Conservation (phyloP, 2,329 filamentous ascomycete genomes). For the Trichophyton simii region DNA sequence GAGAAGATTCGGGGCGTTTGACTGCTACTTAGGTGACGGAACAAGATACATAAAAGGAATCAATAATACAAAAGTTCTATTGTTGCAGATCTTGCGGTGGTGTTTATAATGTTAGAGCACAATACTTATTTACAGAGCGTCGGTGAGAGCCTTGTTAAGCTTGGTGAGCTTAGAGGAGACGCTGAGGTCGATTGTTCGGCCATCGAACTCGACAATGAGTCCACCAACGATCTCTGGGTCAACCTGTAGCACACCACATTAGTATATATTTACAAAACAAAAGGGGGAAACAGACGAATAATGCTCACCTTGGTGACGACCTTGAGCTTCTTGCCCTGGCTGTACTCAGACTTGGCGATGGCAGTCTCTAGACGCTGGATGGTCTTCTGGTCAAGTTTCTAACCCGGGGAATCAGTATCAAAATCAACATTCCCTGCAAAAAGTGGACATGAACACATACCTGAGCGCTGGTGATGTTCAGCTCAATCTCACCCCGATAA, state of each 20-base stretch:
- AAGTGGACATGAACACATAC: slow-evolving; percentile 39
- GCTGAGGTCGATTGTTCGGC: slow-evolving; percentile 95
- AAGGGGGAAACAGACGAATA: too few species aligned
- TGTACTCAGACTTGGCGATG: slow-evolving; percentile 78
- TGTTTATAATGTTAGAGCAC: slow-evolving; percentile 1
- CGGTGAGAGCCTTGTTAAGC: slow-evolving; percentile 98
- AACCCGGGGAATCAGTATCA: slow-evolving; percentile 8
- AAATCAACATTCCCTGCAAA: too few species aligned
- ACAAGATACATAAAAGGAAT: background rate
- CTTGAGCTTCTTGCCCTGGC: slow-evolving; percentile 94
- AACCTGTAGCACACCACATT: slow-evolving; percentile 43
- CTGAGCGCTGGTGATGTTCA: slow-evolving; percentile 79
- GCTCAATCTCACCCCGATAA: slow-evolving; percentile 81
- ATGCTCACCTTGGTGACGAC: slow-evolving; percentile 65
- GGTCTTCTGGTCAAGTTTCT: slow-evolving; percentile 79
- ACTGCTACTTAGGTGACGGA: background rate
- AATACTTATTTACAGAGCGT: slow-evolving; percentile 68
- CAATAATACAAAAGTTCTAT: slow-evolving; percentile 8
- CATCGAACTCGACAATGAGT: slow-evolving; percentile 88
- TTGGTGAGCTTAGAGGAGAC: slow-evolving; percentile 89
- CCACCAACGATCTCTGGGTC: slow-evolving; percentile 91
- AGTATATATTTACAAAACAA: background rate
- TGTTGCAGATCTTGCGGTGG: slow-evolving; percentile 3
- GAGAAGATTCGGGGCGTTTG: background rate
- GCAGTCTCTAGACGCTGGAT: slow-evolving; percentile 75